Evolutionary conservation across 768 basidiomycete genomes (phyloP).

Genomic region (Dioszegia crocea): DNA sequence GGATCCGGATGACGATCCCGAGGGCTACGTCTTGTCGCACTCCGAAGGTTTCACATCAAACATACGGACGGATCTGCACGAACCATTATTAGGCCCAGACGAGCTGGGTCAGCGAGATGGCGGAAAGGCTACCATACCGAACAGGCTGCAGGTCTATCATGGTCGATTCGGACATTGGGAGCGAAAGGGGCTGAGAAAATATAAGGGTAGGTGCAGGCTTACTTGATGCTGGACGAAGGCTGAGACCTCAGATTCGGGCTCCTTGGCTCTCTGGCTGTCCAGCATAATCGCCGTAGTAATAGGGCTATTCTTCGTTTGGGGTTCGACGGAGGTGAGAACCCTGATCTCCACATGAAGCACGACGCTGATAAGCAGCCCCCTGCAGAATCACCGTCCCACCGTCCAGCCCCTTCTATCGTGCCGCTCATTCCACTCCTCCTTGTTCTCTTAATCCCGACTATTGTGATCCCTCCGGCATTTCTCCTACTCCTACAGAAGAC

Average conservation of each 20-base stretch:
- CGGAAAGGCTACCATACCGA: constrained; percentile 21
- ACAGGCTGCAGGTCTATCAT: constrained; percentile 40
- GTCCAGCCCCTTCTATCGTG: constrained; percentile 41
- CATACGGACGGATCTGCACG: constrained; percentile 21
- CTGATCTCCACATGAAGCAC: neutral
- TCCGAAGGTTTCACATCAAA: constrained; percentile 20
- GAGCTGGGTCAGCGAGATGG: constrained; percentile 18
- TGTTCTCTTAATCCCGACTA: constrained; percentile 33
- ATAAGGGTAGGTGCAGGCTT: constrained; percentile 36
- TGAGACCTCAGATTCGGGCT: constrained; percentile 34
- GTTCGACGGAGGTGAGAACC: constrained; percentile 41
- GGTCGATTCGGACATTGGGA: constrained; percentile 42
- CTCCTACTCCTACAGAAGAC: constrained; percentile 65
- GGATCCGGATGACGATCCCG: constrained; percentile 17
- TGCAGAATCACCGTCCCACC: constrained; percentile 14
- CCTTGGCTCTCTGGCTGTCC: constrained; percentile 44
- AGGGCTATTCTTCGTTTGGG: constrained; percentile 47
- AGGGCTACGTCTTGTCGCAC: constrained; percentile 28
- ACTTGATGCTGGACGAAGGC: neutral
- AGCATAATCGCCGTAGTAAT: constrained; percentile 40
- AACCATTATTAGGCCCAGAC: constrained; percentile 39
- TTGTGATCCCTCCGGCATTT: constrained; percentile 42
- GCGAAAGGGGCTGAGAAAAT: constrained; percentile 39
- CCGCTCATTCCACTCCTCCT: constrained; percentile 43
- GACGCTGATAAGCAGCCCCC: constrained; percentile 23